phyloP scores from a whole-genome alignment of 345 rosid species.

The Salix arbutifolia region DNA sequence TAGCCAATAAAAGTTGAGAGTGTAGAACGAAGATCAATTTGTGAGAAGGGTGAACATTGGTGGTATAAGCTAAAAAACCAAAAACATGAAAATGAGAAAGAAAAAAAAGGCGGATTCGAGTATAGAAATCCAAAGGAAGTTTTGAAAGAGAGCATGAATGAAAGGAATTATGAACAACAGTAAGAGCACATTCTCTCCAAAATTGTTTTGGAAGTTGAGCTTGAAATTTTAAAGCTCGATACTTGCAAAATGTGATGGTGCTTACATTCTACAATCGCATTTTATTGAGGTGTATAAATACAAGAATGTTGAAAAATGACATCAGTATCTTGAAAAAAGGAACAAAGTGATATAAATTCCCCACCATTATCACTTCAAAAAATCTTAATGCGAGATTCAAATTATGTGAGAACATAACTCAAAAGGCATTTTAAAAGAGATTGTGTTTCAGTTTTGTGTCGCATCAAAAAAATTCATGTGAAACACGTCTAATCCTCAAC shows the following conservation, averaged over 20 bases:
- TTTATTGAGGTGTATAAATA: background rate
- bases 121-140: too few relatives aligned
- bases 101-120: too few relatives aligned
- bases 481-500: background rate
- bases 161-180: too few relatives aligned
- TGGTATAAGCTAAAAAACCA: too few relatives aligned
- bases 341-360: background rate
- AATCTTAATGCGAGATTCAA: background rate
- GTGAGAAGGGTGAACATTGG: background rate
- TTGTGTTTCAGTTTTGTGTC: background rate
- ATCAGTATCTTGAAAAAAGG: background rate
- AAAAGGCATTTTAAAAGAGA: background rate
- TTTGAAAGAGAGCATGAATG: too few relatives aligned
- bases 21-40: background rate
- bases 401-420: background rate
- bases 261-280: background rate
- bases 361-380: background rate
- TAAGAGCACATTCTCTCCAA: background rate
- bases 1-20: background rate
- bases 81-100: too few relatives aligned
- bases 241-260: background rate
- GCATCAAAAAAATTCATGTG: background rate
- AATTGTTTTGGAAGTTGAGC: background rate
- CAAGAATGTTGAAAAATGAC: background rate
- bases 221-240: background rate